phyloP scores from a whole-genome alignment of 495 filamentous ascomycete genomes.

The Aspergillus egyptiacus region DNA sequence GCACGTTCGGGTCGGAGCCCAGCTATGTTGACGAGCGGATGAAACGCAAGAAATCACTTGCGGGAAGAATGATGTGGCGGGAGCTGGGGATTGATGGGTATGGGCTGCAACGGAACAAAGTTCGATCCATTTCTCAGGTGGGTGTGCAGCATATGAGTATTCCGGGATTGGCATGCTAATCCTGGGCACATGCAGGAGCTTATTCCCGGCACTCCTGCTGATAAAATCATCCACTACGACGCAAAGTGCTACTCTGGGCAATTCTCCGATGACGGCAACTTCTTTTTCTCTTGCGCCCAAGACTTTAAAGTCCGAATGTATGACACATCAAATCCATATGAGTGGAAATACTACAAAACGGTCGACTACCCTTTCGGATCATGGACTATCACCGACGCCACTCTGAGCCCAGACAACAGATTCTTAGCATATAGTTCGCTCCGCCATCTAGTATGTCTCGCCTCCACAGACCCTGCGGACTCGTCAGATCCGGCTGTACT shows the following conservation, averaged over 20 bases:
- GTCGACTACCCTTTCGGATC: conserved; percentile 77
- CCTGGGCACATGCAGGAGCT: conserved; percentile 35
- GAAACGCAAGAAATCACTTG: conserved; percentile 55
- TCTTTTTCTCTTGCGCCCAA: conserved; percentile 92
- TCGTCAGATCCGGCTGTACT: conserved; percentile 68
- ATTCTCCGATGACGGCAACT: conserved; percentile 94
- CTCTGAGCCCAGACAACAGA: conserved; percentile 84
- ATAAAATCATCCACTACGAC: conserved; percentile 83
- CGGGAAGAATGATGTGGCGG: conserved; percentile 65
- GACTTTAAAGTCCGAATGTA: conserved; percentile 96
- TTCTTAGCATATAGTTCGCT: conserved; percentile 88
- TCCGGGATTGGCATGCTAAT: conserved; percentile 9
- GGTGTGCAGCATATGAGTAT: conserved; percentile 9
- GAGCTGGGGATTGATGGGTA: conserved; percentile 62
- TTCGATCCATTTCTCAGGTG: conserved; percentile 63
- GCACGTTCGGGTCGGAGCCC: conserved; percentile 64
- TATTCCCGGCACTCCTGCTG: conserved; percentile 67
- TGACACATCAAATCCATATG: conserved; percentile 91
- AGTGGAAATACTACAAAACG: conserved; percentile 95
- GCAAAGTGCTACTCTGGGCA: conserved; percentile 88
- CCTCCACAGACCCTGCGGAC: conserved; percentile 78
- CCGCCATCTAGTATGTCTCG: conserved; percentile 71
- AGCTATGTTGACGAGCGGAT: conserved; percentile 42
- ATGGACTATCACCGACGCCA: conserved; percentile 96
- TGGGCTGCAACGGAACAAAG: conserved; percentile 47